Percentiles rank a stretch among this genome's conserved stretches.
Conservation (phyloP, 2,329 filamentous ascomycete species). For the Paraphaeosphaeria minitans region DNA sequence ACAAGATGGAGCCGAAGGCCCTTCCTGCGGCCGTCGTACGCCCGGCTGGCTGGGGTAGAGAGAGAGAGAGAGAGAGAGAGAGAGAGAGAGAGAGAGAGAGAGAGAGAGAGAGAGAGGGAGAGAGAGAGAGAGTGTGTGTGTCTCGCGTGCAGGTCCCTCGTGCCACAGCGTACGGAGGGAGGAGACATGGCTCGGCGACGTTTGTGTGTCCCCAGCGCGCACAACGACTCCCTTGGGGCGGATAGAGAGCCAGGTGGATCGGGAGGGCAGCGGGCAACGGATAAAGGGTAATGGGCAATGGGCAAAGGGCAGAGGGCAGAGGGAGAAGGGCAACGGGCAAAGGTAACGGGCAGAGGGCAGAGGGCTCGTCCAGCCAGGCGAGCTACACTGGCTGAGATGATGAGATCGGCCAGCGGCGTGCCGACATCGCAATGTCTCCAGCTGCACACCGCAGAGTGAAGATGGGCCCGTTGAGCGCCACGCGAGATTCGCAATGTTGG, state of each 20-base stretch:
- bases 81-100: too few relatives aligned
- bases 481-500: conserved; percentile 5
- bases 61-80: too few relatives aligned
- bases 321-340: not conserved
- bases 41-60: not conserved
- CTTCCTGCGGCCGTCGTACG: conserved; percentile 1
- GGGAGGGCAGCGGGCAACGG: not conserved
- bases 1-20: not conserved
- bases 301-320: not conserved
- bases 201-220: not conserved
- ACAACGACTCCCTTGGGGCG: conserved; percentile 1
- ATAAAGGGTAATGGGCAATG: not conserved
- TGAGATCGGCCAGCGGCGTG: not conserved
- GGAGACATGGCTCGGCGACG: conserved; percentile 3
- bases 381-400: not conserved
- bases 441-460: not conserved
- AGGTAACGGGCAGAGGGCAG: too few relatives aligned
- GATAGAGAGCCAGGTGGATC: not conserved
- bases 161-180: not conserved
- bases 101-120: too few relatives aligned
- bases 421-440: not conserved
- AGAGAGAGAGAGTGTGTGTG: too few relatives aligned
- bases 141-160: not conserved
- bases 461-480: not conserved
- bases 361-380: not conserved